These are phyloP conservation scores for Phialophora tarda DNA, from an alignment of 2,329 filamentous ascomycete genomes.

Conservation along the genomic window DNA sequence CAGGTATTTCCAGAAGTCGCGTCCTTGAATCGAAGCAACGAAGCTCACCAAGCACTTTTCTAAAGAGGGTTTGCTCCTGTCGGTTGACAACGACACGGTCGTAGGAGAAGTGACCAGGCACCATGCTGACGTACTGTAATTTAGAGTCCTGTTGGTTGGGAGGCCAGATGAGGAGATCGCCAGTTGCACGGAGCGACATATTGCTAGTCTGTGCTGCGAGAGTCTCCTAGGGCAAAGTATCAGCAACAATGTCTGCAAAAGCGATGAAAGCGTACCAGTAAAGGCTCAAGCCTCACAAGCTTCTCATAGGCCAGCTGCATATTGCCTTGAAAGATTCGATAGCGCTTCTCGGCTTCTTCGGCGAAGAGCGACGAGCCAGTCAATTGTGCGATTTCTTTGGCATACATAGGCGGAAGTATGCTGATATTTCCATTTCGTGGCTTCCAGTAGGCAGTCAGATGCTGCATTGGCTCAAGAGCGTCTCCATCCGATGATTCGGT, in stretches of 20 bases:
- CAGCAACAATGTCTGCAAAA: slow-evolving; percentile 4
- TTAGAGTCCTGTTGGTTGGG: slow-evolving; percentile 20
- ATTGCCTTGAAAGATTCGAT: slow-evolving; percentile 34
- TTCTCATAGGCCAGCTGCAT: slow-evolving; percentile 33
- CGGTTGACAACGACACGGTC: slow-evolving; percentile 31
- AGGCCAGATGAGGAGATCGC: slow-evolving; percentile 32
- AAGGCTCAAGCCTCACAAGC: slow-evolving; percentile 35
- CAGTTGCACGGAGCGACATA: slow-evolving; percentile 20
- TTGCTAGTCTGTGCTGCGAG: slow-evolving; percentile 24
- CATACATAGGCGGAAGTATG: slow-evolving; percentile 34
- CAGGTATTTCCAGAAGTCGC: slow-evolving; percentile 17
- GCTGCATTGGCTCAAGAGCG: slow-evolving; percentile 26
- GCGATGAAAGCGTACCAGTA: slow-evolving; percentile 28
- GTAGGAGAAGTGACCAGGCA: slow-evolving; percentile 22
- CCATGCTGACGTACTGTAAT: slow-evolving; percentile 28
- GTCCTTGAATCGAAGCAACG: slow-evolving; percentile 14
- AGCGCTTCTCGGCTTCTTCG: slow-evolving; percentile 33
- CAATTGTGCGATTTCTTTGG: slow-evolving; percentile 30
- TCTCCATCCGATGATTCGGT: slow-evolving; percentile 33
- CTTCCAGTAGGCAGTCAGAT: slow-evolving; percentile 35
- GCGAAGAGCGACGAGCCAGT: slow-evolving; percentile 35
- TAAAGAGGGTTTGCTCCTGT: slow-evolving; percentile 27
- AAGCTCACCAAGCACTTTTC: slow-evolving; percentile 31
- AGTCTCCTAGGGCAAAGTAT: slow-evolving; percentile 24
- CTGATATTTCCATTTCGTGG: slow-evolving; percentile 33